These are phyloP conservation scores for Colletotrichum nymphaeae DNA, from an alignment of 2,329 filamentous ascomycete species.

Conservation along the genomic window DNA sequence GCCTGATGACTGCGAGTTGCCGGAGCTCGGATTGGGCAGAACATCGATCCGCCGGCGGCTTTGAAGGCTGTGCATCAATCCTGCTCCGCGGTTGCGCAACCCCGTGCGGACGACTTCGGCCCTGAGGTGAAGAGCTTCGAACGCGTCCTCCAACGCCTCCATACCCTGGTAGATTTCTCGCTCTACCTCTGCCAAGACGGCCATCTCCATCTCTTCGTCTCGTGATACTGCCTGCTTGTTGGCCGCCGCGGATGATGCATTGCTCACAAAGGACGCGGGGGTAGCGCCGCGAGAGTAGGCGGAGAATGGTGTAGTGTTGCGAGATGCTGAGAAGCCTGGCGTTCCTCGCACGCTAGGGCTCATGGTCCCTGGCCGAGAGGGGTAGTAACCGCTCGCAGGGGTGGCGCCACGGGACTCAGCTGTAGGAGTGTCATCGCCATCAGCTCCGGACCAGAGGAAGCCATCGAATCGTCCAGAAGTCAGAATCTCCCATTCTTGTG, in stretches of 20 bases:
- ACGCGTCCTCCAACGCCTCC: conserved; percentile 94
- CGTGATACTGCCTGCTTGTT: conserved; percentile 78
- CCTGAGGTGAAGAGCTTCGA: conserved; percentile 88
- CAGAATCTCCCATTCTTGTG: conserved; percentile 96
- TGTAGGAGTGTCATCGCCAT: conserved; percentile 63
- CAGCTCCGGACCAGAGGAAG: conserved; percentile 93
- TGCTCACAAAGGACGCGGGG: conserved; percentile 68
- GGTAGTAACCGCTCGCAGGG: conserved; percentile 61
- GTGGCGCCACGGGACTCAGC: conserved; percentile 63
- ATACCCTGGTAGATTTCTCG: conserved; percentile 93
- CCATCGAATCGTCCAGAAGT: conserved; percentile 95
- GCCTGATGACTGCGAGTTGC: conserved; percentile 55
- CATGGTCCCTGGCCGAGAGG: conserved; percentile 44
- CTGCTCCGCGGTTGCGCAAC: conserved; percentile 84
- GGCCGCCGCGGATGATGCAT: conserved; percentile 60
- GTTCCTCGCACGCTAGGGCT: conserved; percentile 54
- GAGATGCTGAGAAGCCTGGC: conserved; percentile 54
- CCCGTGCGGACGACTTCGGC: conserved; percentile 84
- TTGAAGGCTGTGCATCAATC: conserved; percentile 74
- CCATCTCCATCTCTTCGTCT: conserved; percentile 94
- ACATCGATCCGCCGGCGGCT: conserved; percentile 69
- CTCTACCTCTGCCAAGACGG: conserved; percentile 89
- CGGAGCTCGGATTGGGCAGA: conserved; percentile 60
- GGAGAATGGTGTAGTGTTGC: conserved; percentile 61
- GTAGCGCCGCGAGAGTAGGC: conserved; percentile 68